Conservation (phyloP, 1,284 basidiomycete species). For the Stereum hirsutum region DNA sequence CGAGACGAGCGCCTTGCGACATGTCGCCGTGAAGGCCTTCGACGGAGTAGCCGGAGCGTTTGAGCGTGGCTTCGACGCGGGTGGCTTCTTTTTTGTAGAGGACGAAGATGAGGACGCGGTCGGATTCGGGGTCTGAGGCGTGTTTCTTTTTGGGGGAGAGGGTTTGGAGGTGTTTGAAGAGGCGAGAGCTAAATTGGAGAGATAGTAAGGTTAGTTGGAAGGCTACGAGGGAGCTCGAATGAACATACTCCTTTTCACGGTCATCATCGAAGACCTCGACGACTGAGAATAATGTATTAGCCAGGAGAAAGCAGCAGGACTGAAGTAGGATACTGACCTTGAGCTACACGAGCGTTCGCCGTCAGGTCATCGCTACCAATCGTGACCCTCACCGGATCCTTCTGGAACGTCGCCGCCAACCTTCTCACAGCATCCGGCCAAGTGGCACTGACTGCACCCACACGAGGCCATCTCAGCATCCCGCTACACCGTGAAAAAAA, state of each 20-base stretch:
- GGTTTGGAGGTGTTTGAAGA: slow-evolving; percentile 53
- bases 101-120: slow-evolving; percentile 89
- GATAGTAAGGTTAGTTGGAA: not conserved
- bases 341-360: slow-evolving; percentile 87
- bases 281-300: slow-evolving; percentile 17
- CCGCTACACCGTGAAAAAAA: not conserved
- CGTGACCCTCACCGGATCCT: slow-evolving; percentile 82
- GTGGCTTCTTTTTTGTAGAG: slow-evolving; percentile 98
- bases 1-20: slow-evolving; percentile 80
- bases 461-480: slow-evolving; percentile 4
- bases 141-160: slow-evolving; percentile 55
- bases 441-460: slow-evolving; percentile 79
- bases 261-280: slow-evolving; percentile 89
- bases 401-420: slow-evolving; percentile 88
- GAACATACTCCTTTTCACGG: slow-evolving; percentile 77
- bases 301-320: not conserved
- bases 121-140: slow-evolving; percentile 33
- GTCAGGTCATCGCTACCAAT: slow-evolving; percentile 94
- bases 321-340: slow-evolving; percentile 25
- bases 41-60: slow-evolving; percentile 77
- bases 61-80: slow-evolving; percentile 78
- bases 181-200: slow-evolving; percentile 44
- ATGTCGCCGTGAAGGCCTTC: slow-evolving; percentile 90
- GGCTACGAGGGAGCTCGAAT: not conserved
- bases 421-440: slow-evolving; percentile 97